Conservation (phyloP, 139 green algal genomes). For the Tetradesmus obliquus region DNA sequence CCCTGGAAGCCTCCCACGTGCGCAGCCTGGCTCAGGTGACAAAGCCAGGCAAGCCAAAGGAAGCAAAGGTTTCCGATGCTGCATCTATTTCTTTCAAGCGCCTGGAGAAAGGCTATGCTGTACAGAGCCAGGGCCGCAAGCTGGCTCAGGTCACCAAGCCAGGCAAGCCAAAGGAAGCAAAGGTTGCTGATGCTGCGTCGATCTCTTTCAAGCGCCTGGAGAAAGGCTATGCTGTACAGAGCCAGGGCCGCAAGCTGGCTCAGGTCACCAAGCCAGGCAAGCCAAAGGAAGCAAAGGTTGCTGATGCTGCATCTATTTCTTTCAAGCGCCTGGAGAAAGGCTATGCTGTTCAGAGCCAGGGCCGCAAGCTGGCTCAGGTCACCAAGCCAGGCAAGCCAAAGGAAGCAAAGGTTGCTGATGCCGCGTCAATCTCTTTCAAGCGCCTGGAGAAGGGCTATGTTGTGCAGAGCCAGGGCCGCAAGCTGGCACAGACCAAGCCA, state of each 20-base stretch:
- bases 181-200: not conserved
- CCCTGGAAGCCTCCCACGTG: not conserved
- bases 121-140: not conserved
- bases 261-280: not conserved
- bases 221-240: not conserved
- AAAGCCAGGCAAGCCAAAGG: not conserved
- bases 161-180: not conserved
- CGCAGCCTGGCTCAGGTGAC: not conserved
- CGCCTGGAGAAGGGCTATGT: not conserved
- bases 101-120: not conserved
- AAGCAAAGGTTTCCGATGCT: not conserved
- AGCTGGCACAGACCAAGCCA: not conserved
- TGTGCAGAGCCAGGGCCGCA: not conserved
- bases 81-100: not conserved
- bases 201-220: not conserved
- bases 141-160: not conserved
- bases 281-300: not conserved
- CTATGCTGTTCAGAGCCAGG: not conserved
- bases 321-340: not conserved
- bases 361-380: not conserved
- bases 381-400: too few species aligned
- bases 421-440: too few species aligned
- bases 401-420: too few species aligned
- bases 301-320: not conserved
- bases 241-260: not conserved